A percentile compares a stretch with the other conserved stretches of the same genome.
These are phyloP conservation scores for Endoconidiophora polonica DNA, from an alignment of 2,329 filamentous ascomycete species.

Conservation along the genomic window DNA sequence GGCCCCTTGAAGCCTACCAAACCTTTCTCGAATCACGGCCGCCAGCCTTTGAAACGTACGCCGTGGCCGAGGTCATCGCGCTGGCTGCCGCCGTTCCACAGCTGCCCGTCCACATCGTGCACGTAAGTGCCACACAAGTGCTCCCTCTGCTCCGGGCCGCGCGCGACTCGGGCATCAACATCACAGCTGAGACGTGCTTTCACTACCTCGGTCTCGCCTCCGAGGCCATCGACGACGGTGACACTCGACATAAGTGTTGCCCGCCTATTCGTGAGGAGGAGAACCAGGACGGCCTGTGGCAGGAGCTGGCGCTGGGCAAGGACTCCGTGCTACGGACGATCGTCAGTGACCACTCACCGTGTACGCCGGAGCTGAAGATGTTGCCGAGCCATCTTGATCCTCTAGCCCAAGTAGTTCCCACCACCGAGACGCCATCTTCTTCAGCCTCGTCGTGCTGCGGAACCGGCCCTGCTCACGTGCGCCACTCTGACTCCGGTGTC, in stretches of 20 bases:
- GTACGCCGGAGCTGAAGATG: conserved; percentile 85
- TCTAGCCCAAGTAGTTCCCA: neutral
- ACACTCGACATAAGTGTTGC: conserved; percentile 90
- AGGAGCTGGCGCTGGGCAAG: conserved; percentile 45
- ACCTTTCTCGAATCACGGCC: conserved; percentile 89
- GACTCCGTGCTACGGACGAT: conserved; percentile 80
- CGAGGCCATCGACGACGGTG: conserved; percentile 66
- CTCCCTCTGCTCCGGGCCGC: conserved; percentile 68
- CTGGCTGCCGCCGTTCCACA: conserved; percentile 65
- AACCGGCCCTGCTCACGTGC: conserved; percentile 18
- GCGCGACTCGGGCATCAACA: conserved; percentile 55
- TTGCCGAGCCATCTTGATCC: conserved; percentile 43
- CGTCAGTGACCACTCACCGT: conserved; percentile 90
- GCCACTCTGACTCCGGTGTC: conserved; percentile 36
- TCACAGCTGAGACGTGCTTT: conserved; percentile 91
- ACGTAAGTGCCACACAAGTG: conserved; percentile 75
- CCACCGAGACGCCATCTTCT: neutral
- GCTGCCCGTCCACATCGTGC: conserved; percentile 82
- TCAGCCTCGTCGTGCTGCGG: conserved; percentile 14
- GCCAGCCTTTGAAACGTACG: conserved; percentile 77
- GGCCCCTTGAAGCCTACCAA: conserved; percentile 60
- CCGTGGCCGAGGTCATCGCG: conserved; percentile 71
- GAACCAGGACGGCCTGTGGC: conserved; percentile 80
- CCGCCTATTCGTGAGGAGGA: conserved; percentile 68
- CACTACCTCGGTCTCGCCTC: conserved; percentile 78